These are phyloP conservation scores for Leccinum solheimii DNA, from an alignment of 1,284 basidiomycete species.

Conservation along the genomic window DNA sequence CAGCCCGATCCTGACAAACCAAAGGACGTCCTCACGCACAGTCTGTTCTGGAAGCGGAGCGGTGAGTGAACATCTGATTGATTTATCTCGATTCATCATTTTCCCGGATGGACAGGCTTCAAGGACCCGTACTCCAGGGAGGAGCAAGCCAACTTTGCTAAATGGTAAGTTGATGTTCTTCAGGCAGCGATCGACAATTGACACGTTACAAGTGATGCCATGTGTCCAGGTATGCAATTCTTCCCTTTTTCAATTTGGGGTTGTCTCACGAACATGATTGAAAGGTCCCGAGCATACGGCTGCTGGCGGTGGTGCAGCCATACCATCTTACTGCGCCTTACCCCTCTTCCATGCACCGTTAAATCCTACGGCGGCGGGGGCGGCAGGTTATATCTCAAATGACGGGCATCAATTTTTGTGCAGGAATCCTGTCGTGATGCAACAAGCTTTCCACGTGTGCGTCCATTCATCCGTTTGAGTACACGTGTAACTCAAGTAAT, in stretches of 20 bases:
- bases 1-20: constrained; percentile 45
- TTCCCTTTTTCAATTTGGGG: fast-evolving
- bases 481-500: not conserved
- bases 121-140: constrained; percentile 60
- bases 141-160: constrained; percentile 51
- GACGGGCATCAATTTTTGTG: constrained; percentile 51
- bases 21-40: constrained; percentile 59
- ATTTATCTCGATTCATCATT: not conserved
- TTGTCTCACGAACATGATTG: not conserved
- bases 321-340: constrained; percentile 56
- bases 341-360: constrained; percentile 54
- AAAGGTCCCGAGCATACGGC: constrained; percentile 49
- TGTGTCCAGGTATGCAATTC: constrained; percentile 40
- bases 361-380: constrained; percentile 27
- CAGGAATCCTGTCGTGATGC: constrained; percentile 53
- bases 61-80: constrained; percentile 34
- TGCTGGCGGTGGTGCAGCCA: constrained; percentile 39
- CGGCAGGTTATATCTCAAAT: constrained; percentile 51
- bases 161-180: constrained; percentile 43
- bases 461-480: not conserved
- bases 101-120: constrained; percentile 20
- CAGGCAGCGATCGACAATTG: not conserved
- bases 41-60: constrained; percentile 55
- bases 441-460: constrained; percentile 34
- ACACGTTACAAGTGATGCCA: constrained; percentile 44